A percentile compares a stretch with the other conserved stretches of the same genome.
phyloP scores from a whole-genome alignment of 148 eudicot genomes.

The Camellia sinensis region DNA sequence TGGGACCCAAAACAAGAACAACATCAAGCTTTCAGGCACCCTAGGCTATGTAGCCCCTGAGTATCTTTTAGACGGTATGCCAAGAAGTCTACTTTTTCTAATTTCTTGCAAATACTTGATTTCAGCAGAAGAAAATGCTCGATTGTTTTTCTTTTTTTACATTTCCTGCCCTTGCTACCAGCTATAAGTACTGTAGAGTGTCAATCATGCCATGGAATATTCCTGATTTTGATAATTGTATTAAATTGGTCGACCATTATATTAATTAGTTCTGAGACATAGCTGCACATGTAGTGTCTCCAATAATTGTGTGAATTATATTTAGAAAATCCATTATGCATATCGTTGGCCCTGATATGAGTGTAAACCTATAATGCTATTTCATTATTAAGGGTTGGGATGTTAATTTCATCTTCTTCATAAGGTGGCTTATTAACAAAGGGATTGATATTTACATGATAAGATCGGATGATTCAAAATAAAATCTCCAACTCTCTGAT shows the following conservation, averaged over 20 bases:
- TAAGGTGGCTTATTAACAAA: background rate
- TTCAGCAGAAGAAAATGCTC: background rate
- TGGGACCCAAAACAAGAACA: constrained; percentile 55
- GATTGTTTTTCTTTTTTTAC: background rate
- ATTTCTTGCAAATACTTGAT: background rate
- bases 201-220: background rate
- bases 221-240: background rate
- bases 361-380: background rate
- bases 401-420: background rate
- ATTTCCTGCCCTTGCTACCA: too few species aligned
- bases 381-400: background rate
- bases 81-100: background rate
- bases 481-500: background rate
- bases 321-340: background rate
- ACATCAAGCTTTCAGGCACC: constrained; percentile 77
- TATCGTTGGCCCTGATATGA: background rate
- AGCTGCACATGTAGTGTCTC: constrained; percentile 46
- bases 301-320: constrained; percentile 16
- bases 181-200: background rate
- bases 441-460: background rate
- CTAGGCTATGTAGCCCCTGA: constrained; percentile 90
- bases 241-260: constrained; percentile 1
- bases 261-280: constrained; percentile 25
- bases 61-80: constrained; percentile 80
- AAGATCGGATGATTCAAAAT: background rate